These are phyloP conservation scores for Corymbia citriodora DNA, from an alignment of 441 rosid species.

Conservation along the genomic window DNA sequence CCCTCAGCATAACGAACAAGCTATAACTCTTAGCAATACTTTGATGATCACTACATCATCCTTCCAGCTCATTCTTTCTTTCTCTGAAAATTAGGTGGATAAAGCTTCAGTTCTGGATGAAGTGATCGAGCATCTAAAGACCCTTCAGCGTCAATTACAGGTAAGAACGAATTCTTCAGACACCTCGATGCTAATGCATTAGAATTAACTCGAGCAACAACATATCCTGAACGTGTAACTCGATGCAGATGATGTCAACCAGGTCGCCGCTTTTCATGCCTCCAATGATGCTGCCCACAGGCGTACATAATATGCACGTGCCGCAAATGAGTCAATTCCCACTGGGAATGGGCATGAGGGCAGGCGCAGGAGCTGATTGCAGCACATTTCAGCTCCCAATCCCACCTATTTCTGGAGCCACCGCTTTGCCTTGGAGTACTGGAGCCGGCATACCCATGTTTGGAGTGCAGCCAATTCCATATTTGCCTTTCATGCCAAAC, in stretches of 20 bases:
- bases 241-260: not conserved
- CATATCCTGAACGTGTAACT: not conserved
- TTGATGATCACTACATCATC: not conserved
- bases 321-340: conserved; percentile 3
- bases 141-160: conserved; percentile 11
- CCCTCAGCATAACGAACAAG: not conserved
- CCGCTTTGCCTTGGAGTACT: not conserved
- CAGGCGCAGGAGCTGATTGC: not conserved
- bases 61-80: not conserved
- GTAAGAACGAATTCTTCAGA: not conserved
- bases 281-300: not conserved
- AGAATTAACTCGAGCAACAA: not conserved
- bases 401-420: not conserved
- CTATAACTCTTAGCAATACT: not conserved
- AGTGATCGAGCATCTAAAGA: conserved; percentile 4
- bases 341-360: conserved; percentile 1
- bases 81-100: conserved; percentile 1
- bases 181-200: not conserved
- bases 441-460: not conserved
- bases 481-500: not conserved
- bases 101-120: conserved; percentile 9
- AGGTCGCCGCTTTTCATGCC: not conserved
- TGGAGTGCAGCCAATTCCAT: not conserved
- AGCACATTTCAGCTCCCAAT: not conserved
- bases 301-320: not conserved